A percentile compares a stretch with the other conserved stretches of the same genome.
These are phyloP conservation scores for maize (Zea mays) DNA, from an alignment of 176 grass and related monocot species.

Conservation along the genomic window DNA sequence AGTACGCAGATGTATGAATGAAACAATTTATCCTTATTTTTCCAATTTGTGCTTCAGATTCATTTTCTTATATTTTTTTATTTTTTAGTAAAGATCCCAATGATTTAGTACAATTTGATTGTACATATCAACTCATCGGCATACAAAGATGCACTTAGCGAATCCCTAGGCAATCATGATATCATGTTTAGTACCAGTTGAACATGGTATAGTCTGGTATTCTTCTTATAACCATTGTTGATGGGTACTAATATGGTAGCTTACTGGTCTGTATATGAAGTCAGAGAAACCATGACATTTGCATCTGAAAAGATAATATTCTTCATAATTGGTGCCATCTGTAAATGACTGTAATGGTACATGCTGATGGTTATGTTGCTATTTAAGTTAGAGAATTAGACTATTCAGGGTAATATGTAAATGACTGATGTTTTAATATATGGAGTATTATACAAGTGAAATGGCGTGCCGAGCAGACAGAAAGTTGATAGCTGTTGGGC, in stretches of 20 bases:
- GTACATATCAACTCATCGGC: neutral
- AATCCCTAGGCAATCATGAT: neutral
- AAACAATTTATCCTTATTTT: neutral
- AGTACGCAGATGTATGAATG: slow-evolving; percentile 30
- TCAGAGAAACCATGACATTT: neutral
- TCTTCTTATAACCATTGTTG: neutral
- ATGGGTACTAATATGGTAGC: neutral
- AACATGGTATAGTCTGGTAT: neutral
- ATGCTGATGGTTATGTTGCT: neutral
- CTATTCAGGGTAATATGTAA: neutral
- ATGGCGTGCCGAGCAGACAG: neutral
- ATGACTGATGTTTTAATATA: too few relatives aligned
- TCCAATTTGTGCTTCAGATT: neutral
- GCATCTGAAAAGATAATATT: neutral
- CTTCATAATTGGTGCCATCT: neutral
- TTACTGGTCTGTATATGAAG: neutral
- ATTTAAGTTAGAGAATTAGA: neutral
- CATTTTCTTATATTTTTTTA: neutral
- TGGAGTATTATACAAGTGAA: neutral
- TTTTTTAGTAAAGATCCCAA: neutral
- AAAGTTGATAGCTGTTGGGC: too few relatives aligned
- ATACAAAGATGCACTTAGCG: neutral
- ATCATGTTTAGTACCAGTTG: neutral
- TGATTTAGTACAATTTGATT: neutral
- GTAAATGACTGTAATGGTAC: neutral